Evolutionary conservation across 805 yeast species (phyloP), one percentile per base, ranked within the genome.

Genomic region (Candida morakotiae): DNA sequence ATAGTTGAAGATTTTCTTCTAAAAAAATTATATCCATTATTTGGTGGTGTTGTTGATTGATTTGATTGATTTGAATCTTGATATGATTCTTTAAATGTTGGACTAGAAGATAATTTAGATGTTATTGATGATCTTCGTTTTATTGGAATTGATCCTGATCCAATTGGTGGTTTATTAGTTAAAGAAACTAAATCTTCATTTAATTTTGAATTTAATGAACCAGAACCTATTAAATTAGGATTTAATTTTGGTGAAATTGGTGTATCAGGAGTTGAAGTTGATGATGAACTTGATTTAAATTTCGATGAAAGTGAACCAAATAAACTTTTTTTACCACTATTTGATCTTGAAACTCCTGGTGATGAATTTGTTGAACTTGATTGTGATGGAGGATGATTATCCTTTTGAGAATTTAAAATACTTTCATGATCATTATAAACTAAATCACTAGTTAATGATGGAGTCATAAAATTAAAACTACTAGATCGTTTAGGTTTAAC

Each of bases 291-390:
- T 5, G 58, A 53, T 40, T 64, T 64, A 45, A 67, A 67, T 39
- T 67, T 67, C 8, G 69, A 59, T 3, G 71, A 65, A 11, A 67
- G 34, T 10, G 70, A 62, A 38, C 66, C 56, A 46, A 67, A 64
- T 4, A 67, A 32, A 32, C 58, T 49, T 28, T 46, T 47, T n/a
- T 16, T n/a, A 4, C 46, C 43, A 9, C 49, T 43, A 30, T 46
- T 33, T 11, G 46, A 42, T 27, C 56, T 37, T 4, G 55, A 43
- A 10, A 44, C 44, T n/a, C 27, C 34, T 3, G 51, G 49, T 13
- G 48, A 24, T 11, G 43, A n/a, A 11, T 28, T 16, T 22, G 22
- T 24, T 22, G 46, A 33, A 9, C 15, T 35, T 18, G 31, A 20
- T 11, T 41, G 21, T 5, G 51, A 42, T 11, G 38, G 40, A 6